phyloP scores from a whole-genome alignment of 78 protist species.

The Dictyostelium firmibasis region DNA sequence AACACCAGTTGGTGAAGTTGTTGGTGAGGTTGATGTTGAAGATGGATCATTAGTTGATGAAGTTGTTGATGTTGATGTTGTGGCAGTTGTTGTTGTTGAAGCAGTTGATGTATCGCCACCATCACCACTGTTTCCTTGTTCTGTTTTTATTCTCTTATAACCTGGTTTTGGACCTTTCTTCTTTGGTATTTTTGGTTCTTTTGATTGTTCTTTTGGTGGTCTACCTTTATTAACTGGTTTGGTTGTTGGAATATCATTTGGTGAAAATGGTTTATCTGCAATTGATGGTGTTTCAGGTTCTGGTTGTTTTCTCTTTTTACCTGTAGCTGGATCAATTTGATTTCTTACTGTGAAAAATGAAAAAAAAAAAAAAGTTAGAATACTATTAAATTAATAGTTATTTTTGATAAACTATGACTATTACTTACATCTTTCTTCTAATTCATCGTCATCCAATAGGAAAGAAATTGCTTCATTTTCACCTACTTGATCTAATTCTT shows the following conservation, averaged over 20 bases:
- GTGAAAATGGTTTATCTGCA: slow-evolving; percentile 73
- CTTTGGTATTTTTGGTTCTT: slow-evolving; percentile 46
- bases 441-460: slow-evolving; percentile 86
- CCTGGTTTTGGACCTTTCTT: slow-evolving; percentile 70
- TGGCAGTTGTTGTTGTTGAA: background rate
- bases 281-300: background rate
- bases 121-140: background rate
- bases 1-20: background rate
- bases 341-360: background rate
- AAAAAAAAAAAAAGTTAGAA: background rate
- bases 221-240: slow-evolving; percentile 34
- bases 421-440: slow-evolving; percentile 58
- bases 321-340: slow-evolving; percentile 42
- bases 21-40: background rate
- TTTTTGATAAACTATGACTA: background rate
- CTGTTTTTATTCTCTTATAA: slow-evolving; percentile 9
- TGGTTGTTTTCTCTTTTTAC: slow-evolving; percentile 45
- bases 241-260: slow-evolving; percentile 54
- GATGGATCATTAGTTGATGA: background rate
- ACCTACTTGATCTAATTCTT: slow-evolving; percentile 27
- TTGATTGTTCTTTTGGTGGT: slow-evolving; percentile 18
- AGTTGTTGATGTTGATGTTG: background rate
- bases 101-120: background rate
- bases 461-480: slow-evolving; percentile 83
- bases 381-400: background rate